Evolutionary conservation across 768 basidiomycete species (phyloP), one percentile per base, ranked within the genome.

Genomic region (Cystofilobasidium capitatum): DNA sequence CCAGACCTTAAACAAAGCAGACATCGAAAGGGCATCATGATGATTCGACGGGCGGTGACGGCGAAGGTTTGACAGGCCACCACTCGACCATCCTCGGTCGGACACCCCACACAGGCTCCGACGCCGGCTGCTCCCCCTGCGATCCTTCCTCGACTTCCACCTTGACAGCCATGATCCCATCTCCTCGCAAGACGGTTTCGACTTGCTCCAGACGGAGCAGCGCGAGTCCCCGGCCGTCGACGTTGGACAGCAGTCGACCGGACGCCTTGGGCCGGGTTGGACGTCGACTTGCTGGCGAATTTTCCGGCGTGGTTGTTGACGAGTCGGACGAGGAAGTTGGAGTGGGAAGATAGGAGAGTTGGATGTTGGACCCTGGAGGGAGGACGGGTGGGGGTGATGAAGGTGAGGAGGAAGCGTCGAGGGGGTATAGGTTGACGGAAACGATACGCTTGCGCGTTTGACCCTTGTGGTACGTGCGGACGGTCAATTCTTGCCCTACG

Each of bases 401-500:
- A 40, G 64, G 40, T 55, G 42, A 65, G 68, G 26, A 24, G 37
- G 51, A 17, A 61, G 54, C 74, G 31, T 76, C 73, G 57, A 76
- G 71, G 55, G 79, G 70, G 69, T 83, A 80, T 37, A 92, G 78
- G 2, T 79, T 71, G n/a, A 97, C 83, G 2, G 92, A 92, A 14
- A 91, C 78, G 37, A 93, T 88, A 16, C 96, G 85, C 76, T 97
- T 98, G 70, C 96, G 82, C 49, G 96, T 80, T 33, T 87, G 81
- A 14, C 96, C 96, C 8, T 88, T 97, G 76, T 97, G 91, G 76
- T 94, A 94, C 42, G 94, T 97, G 61, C 96, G 84, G 8, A 96
- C 93, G 0, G 93, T 97, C 45, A 98, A 81, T 73, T 98, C 96
- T 80, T 99, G 96, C 12, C 96, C 96, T 7, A 98, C 87, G 74